Evolutionary conservation across 2,329 filamentous ascomycete genomes (phyloP), one percentile per base, ranked within the genome.

Genomic region (Paraphaeosphaeria minitans): DNA sequence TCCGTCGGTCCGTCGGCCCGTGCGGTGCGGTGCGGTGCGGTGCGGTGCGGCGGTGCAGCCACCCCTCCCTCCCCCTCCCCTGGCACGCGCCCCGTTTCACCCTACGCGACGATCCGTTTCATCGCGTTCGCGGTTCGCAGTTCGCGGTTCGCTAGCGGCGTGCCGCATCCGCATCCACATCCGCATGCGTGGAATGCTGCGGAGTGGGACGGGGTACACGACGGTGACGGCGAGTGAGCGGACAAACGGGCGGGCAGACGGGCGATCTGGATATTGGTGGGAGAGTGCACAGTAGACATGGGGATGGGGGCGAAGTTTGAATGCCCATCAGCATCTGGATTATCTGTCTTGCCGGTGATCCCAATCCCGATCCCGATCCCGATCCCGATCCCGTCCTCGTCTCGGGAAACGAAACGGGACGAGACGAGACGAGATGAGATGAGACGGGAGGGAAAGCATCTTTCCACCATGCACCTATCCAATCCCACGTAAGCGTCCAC

Each of bases 301-400:
- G 27, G 22, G n/a, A n/a, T n/a, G n/a, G n/a, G 46, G 31, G 41
- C n/a, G 9, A n/a, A n/a, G 31, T 56, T 57, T 60, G 50, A 57
- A 55, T 52, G 43, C 53, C 54, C 50, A 57, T 31, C 29, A 57
- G 24, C 54, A 57, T 60, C 58, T 57, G 46, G 45, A 60, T 60
- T 60, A 12, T 57, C 54, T 39, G 27, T 27, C 22, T n/a, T 39
- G 16, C 37, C 1, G 43, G 43, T 31, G 53, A 55, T 55, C 43
- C 35, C 37, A 16, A 31, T 42, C 24, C n/a, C n/a, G n/a, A n/a
- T n/a, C n/a, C n/a, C n/a, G n/a, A n/a, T n/a, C n/a, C n/a, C n/a
- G 53, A 55, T 55, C 43, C 35, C 37, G 9, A 31, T 42, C 24
- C 19, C 4, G n/a, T 12, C 1, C n/a, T n/a, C 37, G 19, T 4